Base-by-base conservation (phyloP, 2,329 filamentous ascomycete species). In the Colletotrichum sp. region DNA sequence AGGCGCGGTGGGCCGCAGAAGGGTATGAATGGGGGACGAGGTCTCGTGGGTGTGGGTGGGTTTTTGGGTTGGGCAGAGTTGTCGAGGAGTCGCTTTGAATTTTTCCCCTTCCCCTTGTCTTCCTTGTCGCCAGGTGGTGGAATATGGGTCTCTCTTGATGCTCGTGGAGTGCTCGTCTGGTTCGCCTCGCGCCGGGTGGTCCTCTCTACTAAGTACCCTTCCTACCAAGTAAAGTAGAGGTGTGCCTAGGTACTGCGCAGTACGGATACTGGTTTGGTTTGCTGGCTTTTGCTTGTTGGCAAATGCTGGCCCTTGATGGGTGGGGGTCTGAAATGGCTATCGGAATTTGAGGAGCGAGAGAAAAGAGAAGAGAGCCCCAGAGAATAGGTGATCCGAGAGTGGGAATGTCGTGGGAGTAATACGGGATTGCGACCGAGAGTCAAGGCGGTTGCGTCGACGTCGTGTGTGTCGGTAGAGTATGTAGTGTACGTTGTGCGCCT, bases 51-150 rank as follows among this genome's bases (percentile, higher is more conserved):
- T 73, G 59, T 69, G 67, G 71, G 74, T 70, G 71, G 67, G 74
- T 77, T 75, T 69, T 75, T 74, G 78, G 77, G 77, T 77, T 78
- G 77, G 77, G 79, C 79, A 81, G 78, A 70, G 57, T 61, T 28
- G 67, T 52, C 26, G 28, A 34, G 43, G 43, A 57, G 28, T 57
- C 65, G 43, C 39, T 39, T 73, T 55, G 18, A 24, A 39, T 57
- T 63, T 67, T 55, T n/a, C 32, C 43, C 28, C 36, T 39, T 34
- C 39, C 36, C 30, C 24, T 72, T 48, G 66, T 32, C 66, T 32
- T 60, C 60, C 72, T 60, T 60, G 52, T 24, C 36, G 65, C 28
- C 26, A 21, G 32, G 32, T 64, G 61, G 30, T 24, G 24, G 57
- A 63, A 34, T 32, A 26, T 71, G 28, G 15, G 60, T 57, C 48